Conservation (phyloP, 495 filamentous ascomycete genomes). For the Articulospora tetracladia region DNA sequence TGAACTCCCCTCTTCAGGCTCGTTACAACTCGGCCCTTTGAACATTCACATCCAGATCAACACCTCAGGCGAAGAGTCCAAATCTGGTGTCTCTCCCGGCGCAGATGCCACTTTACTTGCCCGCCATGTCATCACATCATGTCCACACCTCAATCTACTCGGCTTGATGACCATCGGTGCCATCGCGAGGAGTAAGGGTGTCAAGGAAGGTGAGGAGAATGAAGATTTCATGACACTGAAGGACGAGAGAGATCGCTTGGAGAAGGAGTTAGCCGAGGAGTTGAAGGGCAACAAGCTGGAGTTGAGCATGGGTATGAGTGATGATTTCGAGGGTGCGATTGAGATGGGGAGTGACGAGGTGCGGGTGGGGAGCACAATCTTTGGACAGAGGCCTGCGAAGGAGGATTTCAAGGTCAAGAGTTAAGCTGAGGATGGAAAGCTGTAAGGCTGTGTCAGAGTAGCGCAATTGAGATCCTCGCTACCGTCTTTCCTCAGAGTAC, state of each 20-base stretch:
- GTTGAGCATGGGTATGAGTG: conserved; percentile 80
- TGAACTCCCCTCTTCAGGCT: conserved; percentile 38
- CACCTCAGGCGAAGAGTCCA: conserved; percentile 83
- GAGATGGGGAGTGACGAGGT: conserved; percentile 82
- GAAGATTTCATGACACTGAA: conserved; percentile 76
- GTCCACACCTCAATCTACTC: conserved; percentile 67
- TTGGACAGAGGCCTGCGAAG: conserved; percentile 71
- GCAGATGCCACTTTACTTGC: conserved; percentile 56
- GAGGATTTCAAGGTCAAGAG: conserved; percentile 11
- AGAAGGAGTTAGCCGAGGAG: conserved; percentile 39
- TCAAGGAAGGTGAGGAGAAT: conserved; percentile 73
- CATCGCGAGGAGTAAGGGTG: conserved; percentile 73
- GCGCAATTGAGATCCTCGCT: no score
- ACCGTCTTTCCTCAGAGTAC: no score
- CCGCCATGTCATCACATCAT: conserved; percentile 59
- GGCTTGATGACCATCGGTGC: conserved; percentile 98
- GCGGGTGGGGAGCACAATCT: conserved; percentile 92
- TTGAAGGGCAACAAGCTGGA: conserved; percentile 34
- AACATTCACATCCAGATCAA: conserved; percentile 90
- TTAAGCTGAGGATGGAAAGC: neutral
- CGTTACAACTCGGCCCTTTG: conserved; percentile 35
- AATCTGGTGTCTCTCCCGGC: conserved; percentile 74
- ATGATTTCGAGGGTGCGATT: conserved; percentile 91
- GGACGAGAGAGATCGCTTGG: conserved; percentile 62
- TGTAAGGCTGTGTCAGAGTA: no score